These are phyloP conservation scores for Silene latifolia DNA, from an alignment of 148 eudicot genomes.

Conservation along the genomic window DNA sequence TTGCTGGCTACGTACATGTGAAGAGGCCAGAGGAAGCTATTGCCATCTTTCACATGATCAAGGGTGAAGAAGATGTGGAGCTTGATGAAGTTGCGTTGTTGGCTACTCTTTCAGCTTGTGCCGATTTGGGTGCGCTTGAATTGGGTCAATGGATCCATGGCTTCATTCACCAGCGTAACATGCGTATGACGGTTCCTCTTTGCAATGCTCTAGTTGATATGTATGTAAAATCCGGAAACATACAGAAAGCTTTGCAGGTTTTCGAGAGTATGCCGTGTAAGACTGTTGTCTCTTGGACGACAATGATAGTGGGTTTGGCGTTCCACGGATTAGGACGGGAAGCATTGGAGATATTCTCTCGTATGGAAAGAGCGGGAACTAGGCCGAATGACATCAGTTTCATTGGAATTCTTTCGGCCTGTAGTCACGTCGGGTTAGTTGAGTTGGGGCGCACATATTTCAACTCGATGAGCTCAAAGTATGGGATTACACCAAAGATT, in stretches of 20 bases:
- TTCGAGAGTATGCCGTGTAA: slow-evolving; percentile 34
- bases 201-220: slow-evolving; percentile 55
- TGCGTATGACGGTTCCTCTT: slow-evolving; percentile 26
- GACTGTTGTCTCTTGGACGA: slow-evolving; percentile 57
- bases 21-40: slow-evolving; percentile 40
- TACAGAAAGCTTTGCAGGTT: slow-evolving; percentile 37
- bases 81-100: slow-evolving; percentile 47
- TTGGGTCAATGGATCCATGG: slow-evolving; percentile 48
- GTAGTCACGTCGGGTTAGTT: slow-evolving; percentile 55
- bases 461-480: slow-evolving; percentile 33
- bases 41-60: slow-evolving; percentile 38
- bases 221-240: slow-evolving; percentile 58
- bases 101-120: slow-evolving; percentile 58
- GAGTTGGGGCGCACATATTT: slow-evolving; percentile 45
- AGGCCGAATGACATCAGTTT: slow-evolving; percentile 49
- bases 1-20: slow-evolving; percentile 50
- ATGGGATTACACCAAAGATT: slow-evolving; percentile 43
- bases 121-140: slow-evolving; percentile 50
- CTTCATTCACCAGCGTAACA: slow-evolving; percentile 20
- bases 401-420: slow-evolving; percentile 50
- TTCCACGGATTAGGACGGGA: slow-evolving; percentile 50
- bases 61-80: slow-evolving; percentile 34
- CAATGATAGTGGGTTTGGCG: slow-evolving; percentile 52
- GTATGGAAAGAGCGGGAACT: slow-evolving; percentile 38
- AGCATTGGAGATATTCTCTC: slow-evolving; percentile 49